These are phyloP conservation scores for Pseudocercospora fijiensis DNA, from an alignment of 2,329 filamentous ascomycete genomes.

Conservation along the genomic window DNA sequence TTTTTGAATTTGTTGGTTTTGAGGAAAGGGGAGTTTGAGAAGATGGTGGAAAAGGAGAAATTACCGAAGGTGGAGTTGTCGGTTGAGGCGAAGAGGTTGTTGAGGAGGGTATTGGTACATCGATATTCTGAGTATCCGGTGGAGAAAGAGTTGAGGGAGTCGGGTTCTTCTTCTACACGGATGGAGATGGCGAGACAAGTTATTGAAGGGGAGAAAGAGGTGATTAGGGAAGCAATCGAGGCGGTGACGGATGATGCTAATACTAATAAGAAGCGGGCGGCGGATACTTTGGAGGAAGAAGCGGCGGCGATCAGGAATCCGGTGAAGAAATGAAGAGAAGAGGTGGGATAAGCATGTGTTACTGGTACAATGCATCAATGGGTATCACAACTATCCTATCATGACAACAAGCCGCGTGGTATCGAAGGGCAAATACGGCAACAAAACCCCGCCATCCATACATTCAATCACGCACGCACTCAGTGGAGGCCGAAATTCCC, in stretches of 20 bases:
- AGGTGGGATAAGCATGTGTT: not conserved
- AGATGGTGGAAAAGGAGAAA: slow-evolving; percentile 44
- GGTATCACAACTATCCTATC: slow-evolving; percentile 33
- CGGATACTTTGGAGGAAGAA: slow-evolving; percentile 28
- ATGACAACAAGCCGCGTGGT: slow-evolving; percentile 16
- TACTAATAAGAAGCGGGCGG: slow-evolving; percentile 27
- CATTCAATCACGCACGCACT: not conserved
- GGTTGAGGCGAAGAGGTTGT: slow-evolving; percentile 41
- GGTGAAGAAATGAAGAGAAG: slow-evolving; percentile 22
- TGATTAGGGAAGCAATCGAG: slow-evolving; percentile 56
- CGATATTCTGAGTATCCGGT: slow-evolving; percentile 54
- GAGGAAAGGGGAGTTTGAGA: slow-evolving; percentile 42
- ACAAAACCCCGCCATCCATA: not conserved
- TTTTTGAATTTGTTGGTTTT: slow-evolving; percentile 48
- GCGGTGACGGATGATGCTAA: slow-evolving; percentile 21
- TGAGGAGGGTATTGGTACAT: slow-evolving; percentile 43
- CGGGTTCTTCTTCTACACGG: slow-evolving; percentile 42
- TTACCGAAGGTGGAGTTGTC: slow-evolving; percentile 43
- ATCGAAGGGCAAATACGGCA: slow-evolving; percentile 3
- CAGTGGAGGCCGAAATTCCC: not conserved
- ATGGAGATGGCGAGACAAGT: slow-evolving; percentile 63
- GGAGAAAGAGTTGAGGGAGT: slow-evolving; percentile 42
- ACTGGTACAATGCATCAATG: slow-evolving; percentile 23
- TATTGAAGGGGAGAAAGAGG: slow-evolving; percentile 68
- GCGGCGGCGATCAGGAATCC: slow-evolving; percentile 23